phyloP scores from a whole-genome alignment of 2,329 filamentous ascomycete species.

The Apiospora phragmitis region DNA sequence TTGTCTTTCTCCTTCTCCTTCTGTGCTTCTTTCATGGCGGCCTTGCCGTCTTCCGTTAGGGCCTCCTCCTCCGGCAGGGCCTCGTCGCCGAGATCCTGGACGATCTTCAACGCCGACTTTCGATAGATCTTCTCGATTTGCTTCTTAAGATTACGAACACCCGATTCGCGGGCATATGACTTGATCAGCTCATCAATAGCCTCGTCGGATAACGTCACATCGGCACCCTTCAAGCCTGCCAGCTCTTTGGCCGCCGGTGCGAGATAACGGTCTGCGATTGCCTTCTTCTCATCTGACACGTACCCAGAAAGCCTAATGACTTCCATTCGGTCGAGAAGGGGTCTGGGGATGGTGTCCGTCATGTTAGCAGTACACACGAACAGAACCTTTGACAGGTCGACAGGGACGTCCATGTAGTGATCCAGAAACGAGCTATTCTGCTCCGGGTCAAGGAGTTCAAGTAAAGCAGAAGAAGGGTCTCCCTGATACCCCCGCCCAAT shows the following conservation, averaged over 20 bases:
- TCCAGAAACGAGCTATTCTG: slow-evolving; percentile 97
- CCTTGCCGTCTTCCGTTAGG: slow-evolving; percentile 82
- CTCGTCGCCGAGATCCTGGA: slow-evolving; percentile 88
- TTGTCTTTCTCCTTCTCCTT: slow-evolving; percentile 62
- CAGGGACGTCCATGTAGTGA: slow-evolving; percentile 97
- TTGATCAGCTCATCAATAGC: slow-evolving; percentile 98
- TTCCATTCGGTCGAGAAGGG: slow-evolving; percentile 95
- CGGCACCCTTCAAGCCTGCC: slow-evolving; percentile 84
- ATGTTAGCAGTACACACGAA: slow-evolving; percentile 99
- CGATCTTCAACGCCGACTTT: slow-evolving; percentile 95
- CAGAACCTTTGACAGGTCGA: slow-evolving; percentile 94
- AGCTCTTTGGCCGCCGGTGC: slow-evolving; percentile 93
- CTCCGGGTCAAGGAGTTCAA: slow-evolving; percentile 93
- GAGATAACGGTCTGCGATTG: slow-evolving; percentile 91
- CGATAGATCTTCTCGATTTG: slow-evolving; percentile 99
- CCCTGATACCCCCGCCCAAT: slow-evolving; percentile 96
- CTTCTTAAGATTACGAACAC: slow-evolving; percentile 97
- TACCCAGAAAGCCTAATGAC: slow-evolving; percentile 95
- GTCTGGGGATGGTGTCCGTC: slow-evolving; percentile 95
- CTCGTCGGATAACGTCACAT: slow-evolving; percentile 82
- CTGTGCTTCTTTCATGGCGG: slow-evolving; percentile 67
- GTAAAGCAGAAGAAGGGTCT: slow-evolving; percentile 88
- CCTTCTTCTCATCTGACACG: slow-evolving; percentile 98
- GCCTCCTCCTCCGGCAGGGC: slow-evolving; percentile 78
- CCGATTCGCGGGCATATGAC: slow-evolving; percentile 95